A percentile compares a stretch with the other conserved stretches of the same genome.
Conservation (phyloP, 2,329 filamentous ascomycete species). For the Cladophialophora bantiana region DNA sequence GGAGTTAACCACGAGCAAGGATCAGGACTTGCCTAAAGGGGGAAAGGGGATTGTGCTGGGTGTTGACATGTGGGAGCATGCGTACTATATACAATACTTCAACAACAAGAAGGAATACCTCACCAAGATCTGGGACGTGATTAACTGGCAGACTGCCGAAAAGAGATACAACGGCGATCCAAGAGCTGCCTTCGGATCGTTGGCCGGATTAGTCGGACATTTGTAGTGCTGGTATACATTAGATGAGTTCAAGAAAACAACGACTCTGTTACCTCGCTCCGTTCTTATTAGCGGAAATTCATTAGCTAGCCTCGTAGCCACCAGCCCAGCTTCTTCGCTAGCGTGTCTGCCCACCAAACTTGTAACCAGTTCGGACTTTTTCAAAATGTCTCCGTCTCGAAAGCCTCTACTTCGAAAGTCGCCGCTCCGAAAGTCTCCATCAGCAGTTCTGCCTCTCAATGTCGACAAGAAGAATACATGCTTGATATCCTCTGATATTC, state of each 20-base stretch:
- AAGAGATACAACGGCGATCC: conserved; percentile 33
- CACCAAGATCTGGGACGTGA: conserved; percentile 33
- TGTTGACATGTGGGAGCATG: conserved; percentile 93
- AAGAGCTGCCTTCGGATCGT: conserved; percentile 25
- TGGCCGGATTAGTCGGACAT: conserved; percentile 30
- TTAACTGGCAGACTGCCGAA: conserved; percentile 36
- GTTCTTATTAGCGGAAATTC: no score
- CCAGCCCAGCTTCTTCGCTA: no score
- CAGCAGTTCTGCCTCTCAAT: neutral
- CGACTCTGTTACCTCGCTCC: no score
- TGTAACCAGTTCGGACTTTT: no score
- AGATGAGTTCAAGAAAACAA: no score
- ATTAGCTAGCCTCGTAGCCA: no score
- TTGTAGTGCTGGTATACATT: conserved; percentile 11
- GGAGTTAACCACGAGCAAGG: conserved; percentile 80
- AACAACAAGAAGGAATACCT: conserved; percentile 39
- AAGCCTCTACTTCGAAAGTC: neutral
- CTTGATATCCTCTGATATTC: neutral
- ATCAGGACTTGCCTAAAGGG: conserved; percentile 67
- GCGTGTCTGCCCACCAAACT: no score
- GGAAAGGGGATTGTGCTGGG: conserved; percentile 68
- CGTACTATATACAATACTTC: conserved; percentile 76
- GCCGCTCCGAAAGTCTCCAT: neutral
- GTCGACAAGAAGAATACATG: neutral
- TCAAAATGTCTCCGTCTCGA: neutral